These are phyloP conservation scores for Bruguiera gymnorhiza DNA, from an alignment of 345 rosid species.

Conservation along the genomic window DNA sequence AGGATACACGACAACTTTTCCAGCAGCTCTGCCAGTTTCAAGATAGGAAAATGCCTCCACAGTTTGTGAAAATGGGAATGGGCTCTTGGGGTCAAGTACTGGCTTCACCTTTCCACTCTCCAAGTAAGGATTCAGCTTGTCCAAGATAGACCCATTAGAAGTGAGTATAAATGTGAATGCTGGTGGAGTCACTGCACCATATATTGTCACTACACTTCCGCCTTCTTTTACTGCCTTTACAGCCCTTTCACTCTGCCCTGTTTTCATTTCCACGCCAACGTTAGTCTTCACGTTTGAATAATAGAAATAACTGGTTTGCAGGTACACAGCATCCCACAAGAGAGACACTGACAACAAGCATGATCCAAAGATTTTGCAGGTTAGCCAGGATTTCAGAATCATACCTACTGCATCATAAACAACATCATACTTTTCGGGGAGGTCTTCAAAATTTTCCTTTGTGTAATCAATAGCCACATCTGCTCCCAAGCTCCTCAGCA, in stretches of 20 bases:
- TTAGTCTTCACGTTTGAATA: neutral
- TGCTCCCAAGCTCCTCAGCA: constrained; percentile 22
- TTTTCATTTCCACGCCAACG: neutral
- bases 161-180: constrained; percentile 2
- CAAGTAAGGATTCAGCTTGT: constrained; percentile 16
- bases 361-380: neutral
- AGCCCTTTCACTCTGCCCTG: constrained; percentile 12
- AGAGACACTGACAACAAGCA: neutral
- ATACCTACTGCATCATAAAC: constrained; percentile 24
- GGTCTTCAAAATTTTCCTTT: constrained; percentile 16
- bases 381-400: neutral
- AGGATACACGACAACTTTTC: constrained; percentile 20
- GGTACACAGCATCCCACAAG: neutral
- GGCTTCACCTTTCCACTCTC: constrained; percentile 23
- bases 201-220: constrained; percentile 17
- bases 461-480: constrained; percentile 22
- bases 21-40: constrained; percentile 17
- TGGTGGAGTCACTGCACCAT: constrained; percentile 10
- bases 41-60: constrained; percentile 18
- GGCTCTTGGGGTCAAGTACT: constrained; percentile 13
- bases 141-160: constrained; percentile 17
- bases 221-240: constrained; percentile 22
- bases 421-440: constrained; percentile 19
- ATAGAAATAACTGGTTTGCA: neutral
- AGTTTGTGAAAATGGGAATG: constrained; percentile 14